phyloP scores from a whole-genome alignment of 2,329 filamentous ascomycete species.

The Hawksworthiomyces lignivorus region DNA sequence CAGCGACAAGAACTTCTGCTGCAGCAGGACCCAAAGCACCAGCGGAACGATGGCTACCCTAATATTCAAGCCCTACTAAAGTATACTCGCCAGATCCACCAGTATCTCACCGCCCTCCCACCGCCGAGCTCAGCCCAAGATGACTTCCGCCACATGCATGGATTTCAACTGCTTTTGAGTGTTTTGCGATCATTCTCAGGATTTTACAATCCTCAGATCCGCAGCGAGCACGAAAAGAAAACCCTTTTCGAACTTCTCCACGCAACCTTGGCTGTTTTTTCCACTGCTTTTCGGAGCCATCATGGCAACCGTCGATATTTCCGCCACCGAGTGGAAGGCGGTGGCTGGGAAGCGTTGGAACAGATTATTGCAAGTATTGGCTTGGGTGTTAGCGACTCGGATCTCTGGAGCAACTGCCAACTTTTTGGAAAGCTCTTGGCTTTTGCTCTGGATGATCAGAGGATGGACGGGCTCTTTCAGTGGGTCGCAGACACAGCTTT shows the following conservation, averaged over 20 bases:
- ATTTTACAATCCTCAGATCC: constrained; percentile 63
- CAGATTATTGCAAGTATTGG: constrained; percentile 63
- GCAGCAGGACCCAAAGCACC: too few species aligned
- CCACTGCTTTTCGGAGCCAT: constrained; percentile 68
- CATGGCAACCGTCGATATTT: constrained; percentile 86
- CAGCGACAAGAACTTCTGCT: neutral
- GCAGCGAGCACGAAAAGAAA: constrained; percentile 53
- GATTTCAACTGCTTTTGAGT: constrained; percentile 67
- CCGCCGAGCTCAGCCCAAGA: constrained; percentile 55
- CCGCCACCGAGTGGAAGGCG: constrained; percentile 62
- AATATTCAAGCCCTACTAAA: constrained; percentile 42
- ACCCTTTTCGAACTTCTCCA: constrained; percentile 63
- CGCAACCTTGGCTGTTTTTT: constrained; percentile 64
- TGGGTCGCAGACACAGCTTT: constrained; percentile 26
- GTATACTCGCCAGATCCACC: constrained; percentile 57
- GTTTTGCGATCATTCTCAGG: constrained; percentile 64
- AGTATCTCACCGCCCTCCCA: constrained; percentile 44
- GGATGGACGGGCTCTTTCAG: constrained; percentile 61
- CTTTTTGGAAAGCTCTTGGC: constrained; percentile 76
- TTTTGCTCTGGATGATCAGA: constrained; percentile 72
- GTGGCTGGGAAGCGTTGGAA: constrained; percentile 72
- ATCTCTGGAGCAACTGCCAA: constrained; percentile 61
- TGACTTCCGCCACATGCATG: constrained; percentile 71
- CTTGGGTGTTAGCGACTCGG: constrained; percentile 55
- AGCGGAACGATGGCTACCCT: constrained; percentile 33